These are phyloP conservation scores for Phialophora expanda DNA, from an alignment of 2,329 filamentous ascomycete genomes.

Conservation along the genomic window DNA sequence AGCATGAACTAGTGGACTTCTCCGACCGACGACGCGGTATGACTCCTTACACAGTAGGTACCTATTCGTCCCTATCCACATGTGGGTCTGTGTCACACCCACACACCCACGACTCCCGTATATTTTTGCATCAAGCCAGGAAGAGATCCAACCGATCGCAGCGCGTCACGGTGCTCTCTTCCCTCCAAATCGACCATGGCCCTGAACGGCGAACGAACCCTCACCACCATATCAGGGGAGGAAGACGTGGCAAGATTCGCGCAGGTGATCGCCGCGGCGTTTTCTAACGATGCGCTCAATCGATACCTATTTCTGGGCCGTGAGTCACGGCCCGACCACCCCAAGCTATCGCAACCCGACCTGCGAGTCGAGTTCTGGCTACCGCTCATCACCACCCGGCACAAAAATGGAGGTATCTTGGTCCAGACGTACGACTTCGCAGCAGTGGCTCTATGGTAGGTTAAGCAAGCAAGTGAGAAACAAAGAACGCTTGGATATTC, in stretches of 20 bases:
- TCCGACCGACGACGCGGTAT: not conserved
- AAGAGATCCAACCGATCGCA: not conserved
- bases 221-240: slow-evolving; percentile 3
- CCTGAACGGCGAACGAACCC: not conserved
- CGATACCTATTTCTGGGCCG: slow-evolving; percentile 29
- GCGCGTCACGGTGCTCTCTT: not conserved
- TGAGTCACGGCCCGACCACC: slow-evolving; percentile 30
- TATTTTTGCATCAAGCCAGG: not conserved
- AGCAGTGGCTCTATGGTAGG: slow-evolving; percentile 31
- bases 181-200: slow-evolving; percentile 3
- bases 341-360: slow-evolving; percentile 21
- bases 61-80: not conserved
- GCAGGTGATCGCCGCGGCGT: slow-evolving; percentile 25
- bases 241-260: slow-evolving; percentile 23
- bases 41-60: not conserved
- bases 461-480: not conserved
- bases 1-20: slow-evolving; percentile 8
- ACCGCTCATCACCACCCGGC: slow-evolving; percentile 13
- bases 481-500: not conserved
- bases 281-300: slow-evolving; percentile 29
- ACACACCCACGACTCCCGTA: not conserved
- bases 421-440: slow-evolving; percentile 27
- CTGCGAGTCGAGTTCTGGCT: slow-evolving; percentile 25
- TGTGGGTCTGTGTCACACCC: slow-evolving; percentile 1
- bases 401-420: slow-evolving; percentile 24